Base-by-base conservation (phyloP, 805 yeast genomes). In the Nakazawaea wickerhamii region DNA sequence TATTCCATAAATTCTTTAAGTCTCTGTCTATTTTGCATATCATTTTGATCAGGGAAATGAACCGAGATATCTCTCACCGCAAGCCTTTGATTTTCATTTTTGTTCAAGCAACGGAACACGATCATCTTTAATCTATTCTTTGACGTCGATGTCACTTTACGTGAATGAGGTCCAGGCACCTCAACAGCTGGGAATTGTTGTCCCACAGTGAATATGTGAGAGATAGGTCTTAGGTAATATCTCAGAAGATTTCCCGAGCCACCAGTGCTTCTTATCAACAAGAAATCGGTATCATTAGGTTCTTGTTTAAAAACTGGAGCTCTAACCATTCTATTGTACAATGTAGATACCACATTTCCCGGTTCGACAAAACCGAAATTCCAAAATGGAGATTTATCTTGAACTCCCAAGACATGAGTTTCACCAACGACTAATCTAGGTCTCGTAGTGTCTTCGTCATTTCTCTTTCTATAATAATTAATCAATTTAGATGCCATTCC, bases 1-100 rank as follows among this genome's bases (percentile, higher is more conserved):
- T 86, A 93, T 55, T 90, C 97, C 99, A 93, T 93, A 54, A 93
- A 93, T 64, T 93, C 99, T 61, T 93, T 93, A 44, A 93, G 71
- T 48, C 96, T 73, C 64, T 91, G 98, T 53, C 99, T 75, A 58
- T 88, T 91, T 60, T 93, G 99, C 87, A 91, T 90, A 56, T 93
- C 98, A 55, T 85, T 90, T 61, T 90, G 97, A 52, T 89, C 98
- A 0, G 99, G 98, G 58, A 93, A 93, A 66, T 91, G 97, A 39
- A 76, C 75, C 0, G 95, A 80, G 18, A 93, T 86, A 50, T 93
- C 98, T 50, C 81, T 81, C 9, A 93, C 95, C 6, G 86, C 71
- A 32, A 93, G 70, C 28, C 98, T 70, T 30, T 84, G 79, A 28
- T 78, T 75, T 3, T 84, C 84, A 36, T 75, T 80, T 47, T 80